A percentile compares a stretch with the other conserved stretches of the same genome.
These are phyloP conservation scores for Mucor mucedo DNA, from an alignment of 371 early-diverging fungal genomes.

Conservation along the genomic window DNA sequence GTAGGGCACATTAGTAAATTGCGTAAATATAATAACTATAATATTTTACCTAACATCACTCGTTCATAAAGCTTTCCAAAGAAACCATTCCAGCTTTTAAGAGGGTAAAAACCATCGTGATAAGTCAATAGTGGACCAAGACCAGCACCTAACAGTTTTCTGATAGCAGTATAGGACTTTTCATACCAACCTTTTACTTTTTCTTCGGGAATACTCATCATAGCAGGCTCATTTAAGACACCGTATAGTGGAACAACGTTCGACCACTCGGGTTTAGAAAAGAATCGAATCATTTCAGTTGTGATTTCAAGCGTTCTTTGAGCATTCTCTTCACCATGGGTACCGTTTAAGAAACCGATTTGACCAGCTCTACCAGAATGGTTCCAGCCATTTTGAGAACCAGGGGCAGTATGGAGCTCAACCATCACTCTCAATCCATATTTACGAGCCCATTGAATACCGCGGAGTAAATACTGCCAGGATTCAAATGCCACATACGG, in stretches of 20 bases:
- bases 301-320: slow-evolving; percentile 40
- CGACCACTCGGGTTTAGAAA: slow-evolving; percentile 53
- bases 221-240: slow-evolving; percentile 56
- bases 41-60: slow-evolving; percentile 37
- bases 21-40: not conserved
- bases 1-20: slow-evolving; percentile 8
- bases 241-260: slow-evolving; percentile 61
- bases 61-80: slow-evolving; percentile 36
- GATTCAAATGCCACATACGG: slow-evolving; percentile 67
- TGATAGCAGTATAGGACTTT: slow-evolving; percentile 37
- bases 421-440: slow-evolving; percentile 75
- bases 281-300: slow-evolving; percentile 42
- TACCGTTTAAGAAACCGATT: slow-evolving; percentile 57
- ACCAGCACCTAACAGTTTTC: slow-evolving; percentile 25
- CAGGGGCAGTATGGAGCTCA: slow-evolving; percentile 79
- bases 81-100: slow-evolving; percentile 44
- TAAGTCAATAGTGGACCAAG: slow-evolving; percentile 47
- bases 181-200: slow-evolving; percentile 43
- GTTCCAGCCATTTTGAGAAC: slow-evolving; percentile 82
- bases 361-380: slow-evolving; percentile 63
- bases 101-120: slow-evolving; percentile 51
- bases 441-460: slow-evolving; percentile 71
- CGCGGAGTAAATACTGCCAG: slow-evolving; percentile 60
- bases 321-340: slow-evolving; percentile 39
- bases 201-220: slow-evolving; percentile 28